Evolutionary conservation across 352 stramenopile species (phyloP), one percentile per base, ranked within the genome.

Genomic region (Thalassiosira oceanica): DNA sequence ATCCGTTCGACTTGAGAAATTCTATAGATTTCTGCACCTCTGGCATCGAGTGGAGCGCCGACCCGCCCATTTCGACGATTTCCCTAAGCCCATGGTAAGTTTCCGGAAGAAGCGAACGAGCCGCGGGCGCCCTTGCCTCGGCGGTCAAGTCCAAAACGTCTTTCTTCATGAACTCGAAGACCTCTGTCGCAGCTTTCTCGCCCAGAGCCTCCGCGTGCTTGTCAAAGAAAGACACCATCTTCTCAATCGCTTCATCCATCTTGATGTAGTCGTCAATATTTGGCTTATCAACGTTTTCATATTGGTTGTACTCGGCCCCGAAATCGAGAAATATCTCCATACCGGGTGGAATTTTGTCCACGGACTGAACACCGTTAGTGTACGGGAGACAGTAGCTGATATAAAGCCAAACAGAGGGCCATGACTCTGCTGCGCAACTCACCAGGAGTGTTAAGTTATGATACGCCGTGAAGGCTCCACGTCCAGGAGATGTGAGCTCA

Each of bases 281-380:
- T 53, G 54, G 77, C 66, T 67, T 86, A 53, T 15, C 74, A 65
- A 20, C 43, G 63, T 83, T 65, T 15, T 69, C 56, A 41, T 79
- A 46, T n/a, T 70, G 31, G 56, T 54, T 77, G 45, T 71, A 77
- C 41, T 77, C 66, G 8, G 45, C 62, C 42, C 79, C 82, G 71
- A 87, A 89, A 54, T 87, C 73, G 37, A 80, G 50, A 35, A 86
- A 86, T 31, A 86, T 61, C 50, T 86, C 82, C 71, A 86, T 87
- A 1, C 83, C 83, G 15, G 61, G 64, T 20, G 71, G 69, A 42
- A 90, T 84, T 42, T 76, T 66, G 41, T 78, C 54, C 4, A 75
- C 75, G 0, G 83, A 73, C n/a, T n/a, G n/a, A n/a, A n/a, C n/a
- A n/a, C n/a, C n/a, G n/a, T n/a, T n/a, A n/a, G n/a, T n/a, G n/a